These are phyloP conservation scores for Xylaria flabelliformis DNA, from an alignment of 495 filamentous ascomycete genomes.

Conservation along the genomic window DNA sequence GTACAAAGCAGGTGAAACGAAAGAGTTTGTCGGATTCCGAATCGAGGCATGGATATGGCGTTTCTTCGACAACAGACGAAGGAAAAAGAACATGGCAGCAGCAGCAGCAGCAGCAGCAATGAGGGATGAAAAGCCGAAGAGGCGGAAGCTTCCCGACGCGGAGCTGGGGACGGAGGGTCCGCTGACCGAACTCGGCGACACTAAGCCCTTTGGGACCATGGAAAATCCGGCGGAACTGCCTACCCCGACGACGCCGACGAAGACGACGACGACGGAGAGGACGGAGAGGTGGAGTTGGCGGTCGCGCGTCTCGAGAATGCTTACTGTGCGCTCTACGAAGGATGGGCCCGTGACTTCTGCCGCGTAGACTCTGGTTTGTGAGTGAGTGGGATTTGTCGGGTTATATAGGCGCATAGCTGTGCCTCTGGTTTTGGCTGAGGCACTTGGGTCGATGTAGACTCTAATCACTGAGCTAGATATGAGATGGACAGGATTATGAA, in stretches of 20 bases:
- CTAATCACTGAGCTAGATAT: too few species aligned
- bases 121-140: not conserved
- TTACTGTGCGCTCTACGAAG: slow-evolving; percentile 18
- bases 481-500: not conserved
- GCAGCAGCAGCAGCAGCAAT: not conserved
- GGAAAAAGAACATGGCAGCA: not conserved
- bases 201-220: slow-evolving; percentile 29
- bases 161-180: slow-evolving; percentile 37
- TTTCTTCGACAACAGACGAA: not conserved
- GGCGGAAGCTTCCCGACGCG: slow-evolving; percentile 23
- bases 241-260: not conserved
- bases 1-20: slow-evolving; percentile 33
- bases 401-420: too few species aligned
- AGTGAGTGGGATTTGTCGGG: not conserved
- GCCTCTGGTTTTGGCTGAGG: not conserved
- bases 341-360: not conserved
- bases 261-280: slow-evolving; percentile 17
- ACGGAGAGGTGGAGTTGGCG: slow-evolving; percentile 35
- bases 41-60: not conserved
- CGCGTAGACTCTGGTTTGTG: not conserved
- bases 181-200: slow-evolving; percentile 30
- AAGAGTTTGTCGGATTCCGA: slow-evolving; percentile 28
- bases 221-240: slow-evolving; percentile 39
- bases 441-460: too few species aligned
- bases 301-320: slow-evolving; percentile 39